Evolutionary conservation across 129 eudicot genomes (phyloP).

Genomic region (Flaveria sonorensis): DNA sequence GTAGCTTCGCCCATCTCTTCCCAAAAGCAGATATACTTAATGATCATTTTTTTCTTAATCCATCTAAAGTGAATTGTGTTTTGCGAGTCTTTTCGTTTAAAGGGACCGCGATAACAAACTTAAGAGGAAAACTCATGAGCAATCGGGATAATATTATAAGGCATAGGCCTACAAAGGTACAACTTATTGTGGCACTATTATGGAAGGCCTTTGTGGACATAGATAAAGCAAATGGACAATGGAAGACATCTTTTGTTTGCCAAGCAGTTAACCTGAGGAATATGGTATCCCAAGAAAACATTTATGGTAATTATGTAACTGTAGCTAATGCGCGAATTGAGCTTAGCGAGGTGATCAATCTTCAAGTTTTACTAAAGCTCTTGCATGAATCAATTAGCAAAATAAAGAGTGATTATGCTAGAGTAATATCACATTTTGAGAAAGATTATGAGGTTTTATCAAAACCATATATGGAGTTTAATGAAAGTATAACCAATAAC

Average conservation of each 20-base stretch:
- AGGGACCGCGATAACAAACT: constrained; percentile 2
- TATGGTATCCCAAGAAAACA: background rate
- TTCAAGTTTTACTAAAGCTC: background rate
- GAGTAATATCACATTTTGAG: background rate
- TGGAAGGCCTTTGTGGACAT: constrained; percentile 22
- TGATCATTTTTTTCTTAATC: too few relatives aligned
- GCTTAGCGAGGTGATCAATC: background rate
- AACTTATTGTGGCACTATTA: constrained; percentile 20
- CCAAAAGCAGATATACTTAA: background rate
- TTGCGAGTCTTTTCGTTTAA: constrained; percentile 17
- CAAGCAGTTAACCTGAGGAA: constrained; percentile 28
- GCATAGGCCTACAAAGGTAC: constrained; percentile 20
- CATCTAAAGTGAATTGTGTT: too few relatives aligned
- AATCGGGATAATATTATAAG: background rate
- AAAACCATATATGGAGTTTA: background rate
- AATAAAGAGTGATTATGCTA: background rate
- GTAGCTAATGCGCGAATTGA: background rate
- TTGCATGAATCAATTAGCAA: constrained; percentile 2
- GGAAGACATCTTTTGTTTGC: background rate
- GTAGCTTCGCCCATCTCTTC: background rate
- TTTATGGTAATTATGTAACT: constrained; percentile 4
- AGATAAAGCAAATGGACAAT: constrained; percentile 20
- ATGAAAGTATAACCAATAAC: background rate
- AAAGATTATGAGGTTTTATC: constrained; percentile 5
- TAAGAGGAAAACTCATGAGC: background rate